phyloP scores from a whole-genome alignment of 2,329 filamentous ascomycete species.

The Aspergillus hiratsukae region DNA sequence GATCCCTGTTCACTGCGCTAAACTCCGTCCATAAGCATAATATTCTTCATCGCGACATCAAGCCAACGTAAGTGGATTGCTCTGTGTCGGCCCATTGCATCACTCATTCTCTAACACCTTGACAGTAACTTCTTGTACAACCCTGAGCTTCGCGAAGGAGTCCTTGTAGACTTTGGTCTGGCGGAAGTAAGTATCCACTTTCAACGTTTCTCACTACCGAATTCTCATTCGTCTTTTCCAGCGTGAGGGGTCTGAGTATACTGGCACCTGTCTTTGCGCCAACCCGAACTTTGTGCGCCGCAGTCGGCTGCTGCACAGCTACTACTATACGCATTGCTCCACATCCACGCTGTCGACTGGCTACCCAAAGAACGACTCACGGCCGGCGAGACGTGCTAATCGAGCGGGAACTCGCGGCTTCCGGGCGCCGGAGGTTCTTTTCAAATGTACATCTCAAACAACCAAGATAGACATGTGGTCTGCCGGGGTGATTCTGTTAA shows the following conservation, averaged over 20 bases:
- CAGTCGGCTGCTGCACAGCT: conserved; percentile 50
- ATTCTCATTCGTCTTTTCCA: conserved; percentile 8
- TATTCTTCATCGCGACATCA: conserved; percentile 93
- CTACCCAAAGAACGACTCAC: conserved; percentile 85
- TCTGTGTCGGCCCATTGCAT: neutral
- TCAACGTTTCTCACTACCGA: neutral
- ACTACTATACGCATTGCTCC: conserved; percentile 53
- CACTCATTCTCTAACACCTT: conserved; percentile 1
- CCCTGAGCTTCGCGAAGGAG: conserved; percentile 67
- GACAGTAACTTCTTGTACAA: conserved; percentile 83
- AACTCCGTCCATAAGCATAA: conserved; percentile 74
- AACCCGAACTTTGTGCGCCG: conserved; percentile 61
- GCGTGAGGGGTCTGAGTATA: conserved; percentile 53
- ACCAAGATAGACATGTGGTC: conserved; percentile 97
- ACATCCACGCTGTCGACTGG: conserved; percentile 50
- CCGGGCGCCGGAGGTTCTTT: conserved; percentile 89
- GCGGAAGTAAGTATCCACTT: conserved; percentile 57
- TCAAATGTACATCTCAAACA: conserved; percentile 94
- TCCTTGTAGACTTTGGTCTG: conserved; percentile 98
- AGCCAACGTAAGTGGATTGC: conserved; percentile 62
- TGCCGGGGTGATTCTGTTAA: conserved; percentile 93
- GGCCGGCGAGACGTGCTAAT: conserved; percentile 85
- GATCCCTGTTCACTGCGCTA: conserved; percentile 80
- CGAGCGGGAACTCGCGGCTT: conserved; percentile 93
- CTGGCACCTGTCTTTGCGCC: conserved; percentile 68